Evolutionary conservation across 805 yeast species (phyloP).

Genomic region (Kuraishia borneana): DNA sequence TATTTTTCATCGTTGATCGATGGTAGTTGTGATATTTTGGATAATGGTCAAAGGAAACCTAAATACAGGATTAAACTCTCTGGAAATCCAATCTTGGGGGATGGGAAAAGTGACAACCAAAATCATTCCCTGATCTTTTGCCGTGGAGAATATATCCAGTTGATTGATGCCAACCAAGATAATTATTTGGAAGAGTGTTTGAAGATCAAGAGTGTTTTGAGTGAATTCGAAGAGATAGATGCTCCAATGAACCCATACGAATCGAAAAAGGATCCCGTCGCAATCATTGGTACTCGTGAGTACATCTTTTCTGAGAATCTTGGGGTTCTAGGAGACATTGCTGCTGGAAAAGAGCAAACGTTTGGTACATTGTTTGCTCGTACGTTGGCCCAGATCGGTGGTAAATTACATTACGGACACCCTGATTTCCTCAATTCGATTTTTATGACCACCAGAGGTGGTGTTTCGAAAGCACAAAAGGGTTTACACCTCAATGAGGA

Average conservation of each 20-base stretch:
- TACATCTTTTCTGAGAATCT: constrained; percentile 75
- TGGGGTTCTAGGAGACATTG: constrained; percentile 76
- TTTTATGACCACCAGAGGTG: constrained; percentile 79
- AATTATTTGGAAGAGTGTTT: constrained; percentile 74
- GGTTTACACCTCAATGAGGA: constrained; percentile 80
- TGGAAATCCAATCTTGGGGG: constrained; percentile 77
- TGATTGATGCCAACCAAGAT: constrained; percentile 79
- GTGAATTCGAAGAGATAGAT: constrained; percentile 58
- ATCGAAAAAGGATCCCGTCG: constrained; percentile 43
- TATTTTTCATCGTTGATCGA: constrained; percentile 63
- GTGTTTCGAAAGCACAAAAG: constrained; percentile 77
- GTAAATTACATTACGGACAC: constrained; percentile 79
- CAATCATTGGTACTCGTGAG: constrained; percentile 77
- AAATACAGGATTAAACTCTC: constrained; percentile 55
- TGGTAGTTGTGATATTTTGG: constrained; percentile 52
- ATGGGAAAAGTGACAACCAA: constrained; percentile 79
- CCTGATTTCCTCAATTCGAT: constrained; percentile 71
- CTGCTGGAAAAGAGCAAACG: constrained; percentile 84
- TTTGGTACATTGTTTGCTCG: constrained; percentile 80
- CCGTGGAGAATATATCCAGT: constrained; percentile 73
- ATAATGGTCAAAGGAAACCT: constrained; percentile 48
- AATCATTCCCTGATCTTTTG: constrained; percentile 65
- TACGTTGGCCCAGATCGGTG: constrained; percentile 73
- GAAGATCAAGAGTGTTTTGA: constrained; percentile 61
- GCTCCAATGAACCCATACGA: constrained; percentile 15